Evolutionary conservation across 176 grass and related monocot species (phyloP), one percentile per base, ranked within the genome.

Genomic region (Aechmea fasciata): DNA sequence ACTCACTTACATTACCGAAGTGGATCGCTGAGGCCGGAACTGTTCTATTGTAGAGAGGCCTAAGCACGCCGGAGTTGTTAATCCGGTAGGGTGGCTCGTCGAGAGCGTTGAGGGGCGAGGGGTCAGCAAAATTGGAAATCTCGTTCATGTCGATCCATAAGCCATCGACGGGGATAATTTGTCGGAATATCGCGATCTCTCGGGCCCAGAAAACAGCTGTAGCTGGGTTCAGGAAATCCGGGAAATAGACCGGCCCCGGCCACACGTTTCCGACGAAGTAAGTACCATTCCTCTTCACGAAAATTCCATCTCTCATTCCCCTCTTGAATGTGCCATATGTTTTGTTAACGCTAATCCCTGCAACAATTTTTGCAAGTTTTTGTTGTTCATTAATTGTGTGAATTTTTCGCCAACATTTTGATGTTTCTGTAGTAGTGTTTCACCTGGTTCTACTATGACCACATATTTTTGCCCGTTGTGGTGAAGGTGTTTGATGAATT

Each of bases 141-240:
- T 92, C 93, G 28, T 96, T 96, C 93, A 96, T 96, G 84, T 96
- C 93, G 55, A 87, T 85, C 89, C 86, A 97, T 17, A 97, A 77
- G 1, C 93, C 93, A 70, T 97, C 89, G 13, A 97, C 83, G 10
- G 89, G 89, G 57, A 97, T 64, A 9, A 76, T 87, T 22, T 77
- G 69, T 13, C 83, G 83, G 66, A 97, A 97, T 10, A 57, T 51
- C 2, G 77, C 70, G 76, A 97, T 90, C 83, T 97, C 89, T 0
- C 18, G 11, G 1, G 79, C 79, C 93, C 93, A 97, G 70, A 86
- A 96, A 48, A 72, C 14, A 10, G 29, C 52, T 5, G 87, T 71
- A 55, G 73, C 64, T 1, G 89, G 93, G 86, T 90, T 90, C 6
- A 89, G 0, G 62, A 97, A 97, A 69, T 97, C 86, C 10, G 93